These are phyloP conservation scores for Nakaseomyces delphensis DNA, from an alignment of 1,139 yeast species.

Conservation along the genomic window DNA sequence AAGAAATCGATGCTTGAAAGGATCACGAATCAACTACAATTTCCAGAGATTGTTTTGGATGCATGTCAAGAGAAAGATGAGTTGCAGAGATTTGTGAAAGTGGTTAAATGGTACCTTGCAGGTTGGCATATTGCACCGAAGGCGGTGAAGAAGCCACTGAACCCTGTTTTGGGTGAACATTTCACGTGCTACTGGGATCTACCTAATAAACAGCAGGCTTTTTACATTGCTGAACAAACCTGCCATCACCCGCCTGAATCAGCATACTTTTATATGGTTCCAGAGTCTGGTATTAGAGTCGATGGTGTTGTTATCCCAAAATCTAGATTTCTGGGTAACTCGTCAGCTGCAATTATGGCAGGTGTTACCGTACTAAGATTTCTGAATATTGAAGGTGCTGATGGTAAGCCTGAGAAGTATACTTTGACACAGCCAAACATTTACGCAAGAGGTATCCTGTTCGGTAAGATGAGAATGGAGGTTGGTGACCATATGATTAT, in stretches of 20 bases:
- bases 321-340: constrained; percentile 84
- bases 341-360: constrained; percentile 96
- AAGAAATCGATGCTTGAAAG: constrained; percentile 95
- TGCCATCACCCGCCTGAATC: constrained; percentile 99
- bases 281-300: constrained; percentile 69
- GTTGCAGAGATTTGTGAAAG: constrained; percentile 56
- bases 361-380: constrained; percentile 72
- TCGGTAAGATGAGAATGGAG: constrained; percentile 84
- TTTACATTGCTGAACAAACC: constrained; percentile 84
- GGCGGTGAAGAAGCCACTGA: constrained; percentile 93
- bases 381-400: constrained; percentile 44
- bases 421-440: constrained; percentile 87
- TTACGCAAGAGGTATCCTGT: constrained; percentile 87
- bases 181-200: constrained; percentile 90
- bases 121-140: constrained; percentile 98
- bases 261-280: constrained; percentile 80
- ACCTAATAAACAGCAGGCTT: constrained; percentile 62
- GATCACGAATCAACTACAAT: constrained; percentile 80
- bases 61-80: constrained; percentile 58
- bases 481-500: constrained; percentile 84
- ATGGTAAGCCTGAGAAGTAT: constrained; percentile 52
- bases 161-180: constrained; percentile 87
- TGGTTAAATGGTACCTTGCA: constrained; percentile 82
- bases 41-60: constrained; percentile 62
- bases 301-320: constrained; percentile 86